Evolutionary conservation across 1,139 yeast species (phyloP).

Genomic region (Yamadazyma friedrichii): DNA sequence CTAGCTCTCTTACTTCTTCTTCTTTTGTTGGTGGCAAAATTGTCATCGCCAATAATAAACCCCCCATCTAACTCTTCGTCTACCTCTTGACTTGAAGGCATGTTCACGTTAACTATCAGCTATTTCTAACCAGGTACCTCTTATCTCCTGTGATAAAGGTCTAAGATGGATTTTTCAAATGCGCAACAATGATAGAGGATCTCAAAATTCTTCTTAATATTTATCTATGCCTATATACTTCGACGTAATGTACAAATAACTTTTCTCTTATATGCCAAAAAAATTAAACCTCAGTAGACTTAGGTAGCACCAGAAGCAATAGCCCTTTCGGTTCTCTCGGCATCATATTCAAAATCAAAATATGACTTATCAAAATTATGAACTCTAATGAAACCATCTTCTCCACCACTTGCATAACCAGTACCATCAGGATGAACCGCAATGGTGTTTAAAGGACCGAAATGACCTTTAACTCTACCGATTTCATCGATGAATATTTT

Average conservation of each 20-base stretch:
- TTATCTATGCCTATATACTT: conserved; percentile 4
- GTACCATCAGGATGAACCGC: conserved; percentile 95
- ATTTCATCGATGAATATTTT: conserved; percentile 93
- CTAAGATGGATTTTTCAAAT: too few relatives aligned
- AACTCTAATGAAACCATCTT: conserved; percentile 95
- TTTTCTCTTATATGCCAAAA: too few relatives aligned
- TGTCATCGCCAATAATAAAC: conserved; percentile 40
- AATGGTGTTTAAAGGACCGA: conserved; percentile 94
- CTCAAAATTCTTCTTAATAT: too few relatives aligned
- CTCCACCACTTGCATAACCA: conserved; percentile 95
- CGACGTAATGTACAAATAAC: conserved; percentile 6
- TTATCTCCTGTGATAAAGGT: not conserved
- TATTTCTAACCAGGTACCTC: not conserved
- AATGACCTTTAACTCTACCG: conserved; percentile 97
- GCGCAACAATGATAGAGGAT: too few relatives aligned
- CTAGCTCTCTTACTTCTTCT: conserved; percentile 12
- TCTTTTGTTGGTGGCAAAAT: conserved; percentile 17
- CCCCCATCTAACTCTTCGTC: conserved; percentile 35
- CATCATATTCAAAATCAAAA: conserved; percentile 89
- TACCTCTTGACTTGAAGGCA: conserved; percentile 10
- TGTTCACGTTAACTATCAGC: not conserved
- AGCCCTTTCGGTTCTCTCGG: conserved; percentile 73
- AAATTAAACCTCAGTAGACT: not conserved
- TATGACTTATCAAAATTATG: conserved; percentile 91
- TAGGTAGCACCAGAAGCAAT: conserved; percentile 32